These are phyloP conservation scores for Trichoderma gracile DNA, from an alignment of 2,329 filamentous ascomycete species.

Conservation along the genomic window DNA sequence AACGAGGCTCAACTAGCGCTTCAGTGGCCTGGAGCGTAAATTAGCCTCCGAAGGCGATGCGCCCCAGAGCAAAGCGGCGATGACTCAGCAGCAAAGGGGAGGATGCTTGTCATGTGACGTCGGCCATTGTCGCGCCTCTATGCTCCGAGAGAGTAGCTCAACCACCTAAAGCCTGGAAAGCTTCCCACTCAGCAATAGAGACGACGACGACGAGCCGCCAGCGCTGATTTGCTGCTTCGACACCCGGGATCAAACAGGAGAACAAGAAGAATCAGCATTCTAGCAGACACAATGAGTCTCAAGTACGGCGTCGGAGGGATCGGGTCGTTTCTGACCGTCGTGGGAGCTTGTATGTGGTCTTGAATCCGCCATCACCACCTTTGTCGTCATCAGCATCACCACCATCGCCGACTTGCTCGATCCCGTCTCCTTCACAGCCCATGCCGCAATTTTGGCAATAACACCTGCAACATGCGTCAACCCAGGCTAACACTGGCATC, in stretches of 20 bases:
- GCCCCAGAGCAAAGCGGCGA: constrained; percentile 12
- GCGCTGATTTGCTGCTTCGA: constrained; percentile 29
- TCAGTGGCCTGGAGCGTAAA: not conserved
- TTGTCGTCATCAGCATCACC: too few relatives aligned
- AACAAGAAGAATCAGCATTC: constrained; percentile 29
- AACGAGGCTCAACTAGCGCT: not conserved
- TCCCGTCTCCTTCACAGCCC: not conserved
- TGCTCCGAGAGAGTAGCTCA: constrained; percentile 25
- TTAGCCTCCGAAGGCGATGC: constrained; percentile 11
- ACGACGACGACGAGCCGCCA: constrained; percentile 17
- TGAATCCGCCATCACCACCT: not conserved
- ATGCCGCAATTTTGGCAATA: not conserved
- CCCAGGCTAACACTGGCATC: too few relatives aligned
- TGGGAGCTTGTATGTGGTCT: constrained; percentile 71
- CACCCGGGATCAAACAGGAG: constrained; percentile 29
- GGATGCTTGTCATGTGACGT: constrained; percentile 42
- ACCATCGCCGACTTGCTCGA: too few relatives aligned
- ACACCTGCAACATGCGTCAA: not conserved
- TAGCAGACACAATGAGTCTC: constrained; percentile 62
- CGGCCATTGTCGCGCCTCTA: constrained; percentile 31
- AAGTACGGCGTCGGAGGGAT: constrained; percentile 69
- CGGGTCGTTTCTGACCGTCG: constrained; percentile 67
- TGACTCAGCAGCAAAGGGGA: constrained; percentile 33
- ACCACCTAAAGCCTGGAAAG: constrained; percentile 28
- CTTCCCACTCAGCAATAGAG: constrained; percentile 23